Percentiles rank a stretch among this genome's conserved stretches.
Conservation (phyloP, 371 early-diverging fungal genomes). For the Dinochytrium kinnereticum region DNA sequence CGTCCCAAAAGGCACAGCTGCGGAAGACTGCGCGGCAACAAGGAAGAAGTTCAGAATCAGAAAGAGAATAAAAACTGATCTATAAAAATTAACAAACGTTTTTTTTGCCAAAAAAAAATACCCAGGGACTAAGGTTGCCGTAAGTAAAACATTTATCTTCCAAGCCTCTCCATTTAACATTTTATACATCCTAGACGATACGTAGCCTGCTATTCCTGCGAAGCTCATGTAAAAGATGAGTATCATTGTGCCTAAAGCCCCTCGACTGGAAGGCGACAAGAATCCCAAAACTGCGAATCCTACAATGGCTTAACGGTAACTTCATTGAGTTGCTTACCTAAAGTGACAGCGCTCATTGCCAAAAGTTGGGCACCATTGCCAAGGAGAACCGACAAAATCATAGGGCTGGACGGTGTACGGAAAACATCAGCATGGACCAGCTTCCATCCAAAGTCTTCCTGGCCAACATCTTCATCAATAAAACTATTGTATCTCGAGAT, state of each 20-base stretch:
- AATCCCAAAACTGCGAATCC: slow-evolving; percentile 96
- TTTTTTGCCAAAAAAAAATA: too few species aligned
- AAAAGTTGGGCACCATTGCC: slow-evolving; percentile 93
- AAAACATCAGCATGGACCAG: slow-evolving; percentile 59
- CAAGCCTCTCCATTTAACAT: slow-evolving; percentile 91
- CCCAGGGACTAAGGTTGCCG: slow-evolving; percentile 87
- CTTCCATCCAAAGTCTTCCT: slow-evolving; percentile 82
- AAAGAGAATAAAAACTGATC: slow-evolving; percentile 68
- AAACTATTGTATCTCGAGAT: slow-evolving; percentile 82
- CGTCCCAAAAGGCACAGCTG: slow-evolving; percentile 92
- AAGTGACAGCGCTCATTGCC: slow-evolving; percentile 68
- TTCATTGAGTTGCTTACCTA: slow-evolving; percentile 34
- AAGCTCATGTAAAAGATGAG: slow-evolving; percentile 89
- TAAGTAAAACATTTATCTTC: slow-evolving; percentile 80
- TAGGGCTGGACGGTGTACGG: slow-evolving; percentile 58
- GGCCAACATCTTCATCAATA: slow-evolving; percentile 71
- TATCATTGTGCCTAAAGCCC: slow-evolving; percentile 88
- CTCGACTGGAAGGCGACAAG: slow-evolving; percentile 93
- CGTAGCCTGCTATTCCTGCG: slow-evolving; percentile 84
- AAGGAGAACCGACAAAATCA: slow-evolving; percentile 83
- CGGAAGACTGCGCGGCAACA: slow-evolving; percentile 83
- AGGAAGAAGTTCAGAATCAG: slow-evolving; percentile 90
- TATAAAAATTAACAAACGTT: not conserved
- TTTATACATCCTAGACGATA: slow-evolving; percentile 90
- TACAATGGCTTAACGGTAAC: slow-evolving; percentile 19